Evolutionary conservation across 768 basidiomycete genomes (phyloP), one percentile per base, ranked within the genome.

Genomic region (Floccularia luteovirens): DNA sequence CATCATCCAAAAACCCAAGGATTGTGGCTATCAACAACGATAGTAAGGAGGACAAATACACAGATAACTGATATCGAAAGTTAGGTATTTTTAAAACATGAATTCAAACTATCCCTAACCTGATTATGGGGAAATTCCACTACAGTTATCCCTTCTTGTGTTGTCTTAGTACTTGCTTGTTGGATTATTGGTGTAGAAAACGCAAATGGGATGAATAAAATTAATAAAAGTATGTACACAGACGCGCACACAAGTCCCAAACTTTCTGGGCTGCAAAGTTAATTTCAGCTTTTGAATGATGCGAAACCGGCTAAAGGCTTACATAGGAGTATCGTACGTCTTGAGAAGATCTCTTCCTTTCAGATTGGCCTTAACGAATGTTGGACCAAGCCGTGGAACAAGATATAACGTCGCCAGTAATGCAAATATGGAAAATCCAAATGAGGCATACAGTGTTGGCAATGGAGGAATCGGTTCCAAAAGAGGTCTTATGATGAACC

Each of bases 1-100:
- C 75, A 59, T 99, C 96, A 53, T 99, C 96, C 32, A 97, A 69
- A 56, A 99, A 94, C 23, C 96, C 96, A 5, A 99, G 77, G 44
- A 98, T 71, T 0, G 92, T 93, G 0, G 96, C 93, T 31, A 90
- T 89, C 24, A 98, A 64, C 25, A 99, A 69, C 0, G 89, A 92
- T n/a, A 99, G 72, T 5, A 99, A 55, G 6, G 90, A 90, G 0
- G 96, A 93, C 32, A 99, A 71, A 61, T 96, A 99, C 4, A 93
- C 79, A 1, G 94, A 79, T 43, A 98, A 70, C 88, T 97, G 32
- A 1, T 7, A 24, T 23, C 21, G 24, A 17, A 28, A 30, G 13
- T 23, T 20, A 37, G n/a, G 11, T 7, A 37, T 37, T 10, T 23
- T 19, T n/a, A n/a, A 16, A 37, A 17, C 5, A 40, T 10, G 38